These are phyloP conservation scores for Trichophaea hybrida DNA, from an alignment of 2,329 filamentous ascomycete genomes.

Conservation along the genomic window DNA sequence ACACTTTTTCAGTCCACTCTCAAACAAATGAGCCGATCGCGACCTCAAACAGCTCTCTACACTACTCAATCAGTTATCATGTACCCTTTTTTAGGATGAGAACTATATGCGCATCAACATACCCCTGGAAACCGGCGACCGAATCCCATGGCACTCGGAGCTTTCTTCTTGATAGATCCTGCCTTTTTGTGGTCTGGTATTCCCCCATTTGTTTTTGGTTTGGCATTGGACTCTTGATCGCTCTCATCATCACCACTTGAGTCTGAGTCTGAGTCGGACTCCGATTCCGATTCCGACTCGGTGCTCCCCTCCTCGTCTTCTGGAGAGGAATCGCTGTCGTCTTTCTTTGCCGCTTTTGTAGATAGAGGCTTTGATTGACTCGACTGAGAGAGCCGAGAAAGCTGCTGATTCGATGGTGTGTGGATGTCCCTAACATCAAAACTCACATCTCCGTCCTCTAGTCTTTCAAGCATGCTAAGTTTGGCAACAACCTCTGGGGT, in stretches of 20 bases:
- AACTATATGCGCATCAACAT: not conserved
- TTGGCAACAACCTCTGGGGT: not conserved
- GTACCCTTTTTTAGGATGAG: not conserved
- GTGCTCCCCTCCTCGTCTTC: not conserved
- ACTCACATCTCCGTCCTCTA: not conserved
- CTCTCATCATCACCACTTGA: not conserved
- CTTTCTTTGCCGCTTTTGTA: not conserved
- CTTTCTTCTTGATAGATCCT: not conserved
- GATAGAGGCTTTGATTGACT: not conserved
- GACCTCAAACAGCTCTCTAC: not conserved
- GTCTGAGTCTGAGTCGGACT: not conserved
- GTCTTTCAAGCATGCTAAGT: not conserved
- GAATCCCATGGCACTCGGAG: not conserved
- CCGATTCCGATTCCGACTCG: not conserved
- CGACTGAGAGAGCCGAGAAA: not conserved
- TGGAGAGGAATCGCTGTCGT: not conserved
- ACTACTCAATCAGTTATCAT: not conserved
- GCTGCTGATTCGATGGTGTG: not conserved
- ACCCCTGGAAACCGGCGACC: not conserved
- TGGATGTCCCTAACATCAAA: not conserved
- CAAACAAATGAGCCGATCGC: not conserved
- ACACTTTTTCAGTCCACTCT: not conserved
- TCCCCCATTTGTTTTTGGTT: not conserved
- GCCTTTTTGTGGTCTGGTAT: slow-evolving; percentile 2
- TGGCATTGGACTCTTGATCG: not conserved